Percentiles rank a stretch among this genome's conserved stretches.
These are phyloP conservation scores for Podospora bellae-mahoneyi DNA, from an alignment of 495 filamentous ascomycete genomes.

Conservation along the genomic window DNA sequence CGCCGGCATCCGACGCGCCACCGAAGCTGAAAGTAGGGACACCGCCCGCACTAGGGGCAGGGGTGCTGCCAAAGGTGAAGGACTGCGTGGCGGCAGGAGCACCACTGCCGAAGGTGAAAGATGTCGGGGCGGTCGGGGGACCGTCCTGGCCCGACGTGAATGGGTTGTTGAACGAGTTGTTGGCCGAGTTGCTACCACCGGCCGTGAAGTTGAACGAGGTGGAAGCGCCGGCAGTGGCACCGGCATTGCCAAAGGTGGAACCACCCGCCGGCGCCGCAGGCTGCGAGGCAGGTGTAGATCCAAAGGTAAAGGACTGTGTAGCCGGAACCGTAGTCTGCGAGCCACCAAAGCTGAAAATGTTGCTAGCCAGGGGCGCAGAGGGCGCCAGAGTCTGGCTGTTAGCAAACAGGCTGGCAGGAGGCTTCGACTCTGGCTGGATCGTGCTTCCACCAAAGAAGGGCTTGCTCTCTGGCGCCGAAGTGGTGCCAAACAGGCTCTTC, in stretches of 20 bases:
- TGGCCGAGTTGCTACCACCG: constrained; percentile 25
- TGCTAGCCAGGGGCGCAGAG: constrained; percentile 19
- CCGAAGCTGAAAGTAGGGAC: constrained; percentile 34
- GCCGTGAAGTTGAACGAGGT: constrained; percentile 42
- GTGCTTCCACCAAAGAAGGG: constrained; percentile 21
- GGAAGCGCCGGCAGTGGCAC: not conserved
- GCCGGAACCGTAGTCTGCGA: constrained; percentile 23
- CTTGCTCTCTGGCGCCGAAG: constrained; percentile 15
- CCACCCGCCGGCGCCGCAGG: constrained; percentile 11
- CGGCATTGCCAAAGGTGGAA: constrained; percentile 26
- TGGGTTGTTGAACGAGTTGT: constrained; percentile 39
- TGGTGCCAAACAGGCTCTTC: constrained; percentile 26
- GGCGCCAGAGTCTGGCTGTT: constrained; percentile 6
- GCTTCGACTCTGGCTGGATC: constrained; percentile 11
- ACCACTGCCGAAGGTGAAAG: constrained; percentile 40
- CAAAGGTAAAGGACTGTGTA: constrained; percentile 8
- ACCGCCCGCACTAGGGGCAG: constrained; percentile 9
- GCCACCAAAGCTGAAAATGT: constrained; percentile 30
- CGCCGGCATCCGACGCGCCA: constrained; percentile 22
- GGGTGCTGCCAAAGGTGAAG: constrained; percentile 30
- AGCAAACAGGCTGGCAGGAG: constrained; percentile 19
- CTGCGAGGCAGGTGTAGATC: constrained; percentile 22
- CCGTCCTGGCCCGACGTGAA: constrained; percentile 32
- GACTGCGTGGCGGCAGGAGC: constrained; percentile 22
- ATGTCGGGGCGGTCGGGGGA: constrained; percentile 32